Conservation (phyloP, 2,329 filamentous ascomycete genomes). For the Mariannaea elegans region DNA sequence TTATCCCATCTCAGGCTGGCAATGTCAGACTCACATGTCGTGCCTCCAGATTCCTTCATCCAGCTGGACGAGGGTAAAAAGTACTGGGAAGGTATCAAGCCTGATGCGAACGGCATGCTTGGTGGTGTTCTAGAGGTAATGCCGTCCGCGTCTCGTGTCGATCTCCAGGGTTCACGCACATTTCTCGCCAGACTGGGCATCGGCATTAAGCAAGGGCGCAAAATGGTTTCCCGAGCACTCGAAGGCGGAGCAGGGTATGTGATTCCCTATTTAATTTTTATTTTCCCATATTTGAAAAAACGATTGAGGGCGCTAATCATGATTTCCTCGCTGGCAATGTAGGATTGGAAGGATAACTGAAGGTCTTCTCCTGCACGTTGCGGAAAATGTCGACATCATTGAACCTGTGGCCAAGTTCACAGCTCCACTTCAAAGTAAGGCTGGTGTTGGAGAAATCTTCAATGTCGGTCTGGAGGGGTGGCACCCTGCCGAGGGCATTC, state of each 20-base stretch:
- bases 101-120: neutral
- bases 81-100: neutral
- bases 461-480: constrained; percentile 80
- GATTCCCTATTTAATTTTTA: neutral
- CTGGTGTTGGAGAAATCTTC: constrained; percentile 71
- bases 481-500: constrained; percentile 54
- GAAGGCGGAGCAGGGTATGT: neutral
- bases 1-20: no score
- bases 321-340: neutral
- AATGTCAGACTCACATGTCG: no score
- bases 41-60: neutral
- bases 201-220: neutral
- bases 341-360: constrained; percentile 86
- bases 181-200: neutral
- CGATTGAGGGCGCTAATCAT: neutral
- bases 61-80: neutral
- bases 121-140: neutral
- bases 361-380: constrained; percentile 76
- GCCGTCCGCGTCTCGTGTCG: neutral
- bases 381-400: constrained; percentile 79
- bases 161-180: neutral
- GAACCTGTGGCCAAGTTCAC: constrained; percentile 89
- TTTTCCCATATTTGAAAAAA: neutral
- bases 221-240: neutral
- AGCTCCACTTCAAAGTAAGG: constrained; percentile 61